Conservation (phyloP, 345 rosid genomes). For the Eucalyptus leucophloia region DNA sequence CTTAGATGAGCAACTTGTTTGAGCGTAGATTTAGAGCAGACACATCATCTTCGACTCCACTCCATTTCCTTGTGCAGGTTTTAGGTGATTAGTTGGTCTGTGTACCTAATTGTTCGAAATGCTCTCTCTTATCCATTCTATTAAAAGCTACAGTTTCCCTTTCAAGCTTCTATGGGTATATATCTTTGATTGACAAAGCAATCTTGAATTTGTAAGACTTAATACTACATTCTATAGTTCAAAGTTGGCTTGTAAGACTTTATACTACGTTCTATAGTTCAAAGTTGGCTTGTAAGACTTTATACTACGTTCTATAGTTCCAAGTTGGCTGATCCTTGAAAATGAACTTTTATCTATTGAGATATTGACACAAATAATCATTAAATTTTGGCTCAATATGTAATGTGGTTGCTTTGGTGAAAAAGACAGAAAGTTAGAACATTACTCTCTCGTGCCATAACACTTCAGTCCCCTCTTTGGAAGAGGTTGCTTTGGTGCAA, state of each 20-base stretch:
- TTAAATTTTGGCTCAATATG: no score
- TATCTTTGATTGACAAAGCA: not conserved
- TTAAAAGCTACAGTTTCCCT: not conserved
- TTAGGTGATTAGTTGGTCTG: not conserved
- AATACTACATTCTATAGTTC: not conserved
- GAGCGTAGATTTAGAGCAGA: not conserved
- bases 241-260: not conserved
- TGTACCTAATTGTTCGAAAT: not conserved
- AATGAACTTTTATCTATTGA: not conserved
- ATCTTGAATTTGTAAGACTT: not conserved
- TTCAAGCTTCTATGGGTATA: not conserved
- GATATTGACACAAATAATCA: no score
- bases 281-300: not conserved
- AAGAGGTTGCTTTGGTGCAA: not conserved
- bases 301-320: no score
- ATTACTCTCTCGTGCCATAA: not conserved
- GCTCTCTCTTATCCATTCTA: not conserved
- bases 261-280: no score
- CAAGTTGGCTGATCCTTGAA: not conserved
- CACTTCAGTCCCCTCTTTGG: not conserved
- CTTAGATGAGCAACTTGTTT: not conserved
- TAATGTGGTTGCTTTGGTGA: no score
- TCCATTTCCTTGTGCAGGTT: not conserved
- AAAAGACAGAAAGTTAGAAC: not conserved
- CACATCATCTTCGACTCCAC: not conserved